These are phyloP conservation scores for Diaporthe longicolla DNA, from an alignment of 2,329 filamentous ascomycete genomes.

Conservation along the genomic window DNA sequence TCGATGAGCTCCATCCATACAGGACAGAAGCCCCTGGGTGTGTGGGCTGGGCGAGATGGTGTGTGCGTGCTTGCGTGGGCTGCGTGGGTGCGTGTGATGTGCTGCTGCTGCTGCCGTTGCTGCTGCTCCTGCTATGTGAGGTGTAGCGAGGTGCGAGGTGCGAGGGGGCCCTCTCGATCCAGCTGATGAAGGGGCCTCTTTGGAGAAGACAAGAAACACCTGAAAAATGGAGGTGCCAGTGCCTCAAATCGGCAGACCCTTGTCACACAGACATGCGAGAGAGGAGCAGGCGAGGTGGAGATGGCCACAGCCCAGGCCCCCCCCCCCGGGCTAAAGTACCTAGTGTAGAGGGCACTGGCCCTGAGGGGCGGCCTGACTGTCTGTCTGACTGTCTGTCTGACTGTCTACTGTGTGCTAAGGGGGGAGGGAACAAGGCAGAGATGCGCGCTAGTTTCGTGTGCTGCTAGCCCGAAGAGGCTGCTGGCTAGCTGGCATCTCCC, in stretches of 20 bases:
- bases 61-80: background rate
- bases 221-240: conserved; percentile 30
- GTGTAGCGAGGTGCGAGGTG: conserved; percentile 28
- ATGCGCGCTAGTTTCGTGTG: background rate
- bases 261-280: conserved; percentile 21
- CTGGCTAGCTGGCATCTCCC: conserved; percentile 7
- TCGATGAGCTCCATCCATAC: conserved; percentile 18
- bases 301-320: conserved; percentile 14
- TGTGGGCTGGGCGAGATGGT: background rate
- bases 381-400: background rate
- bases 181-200: conserved; percentile 41
- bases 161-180: conserved; percentile 13
- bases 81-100: background rate
- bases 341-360: background rate
- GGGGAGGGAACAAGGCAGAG: conserved; percentile 2
- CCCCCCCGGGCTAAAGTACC: background rate
- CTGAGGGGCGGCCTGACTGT: background rate
- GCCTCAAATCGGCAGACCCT: conserved; percentile 35
- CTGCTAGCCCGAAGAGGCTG: conserved; percentile 27
- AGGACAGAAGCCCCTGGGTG: background rate
- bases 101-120: no score
- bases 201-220: conserved; percentile 42
- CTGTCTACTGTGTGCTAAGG: background rate
- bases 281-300: conserved; percentile 10
- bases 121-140: conserved; percentile 23